These are phyloP conservation scores for Eutrema heterophyllum DNA, from an alignment of 345 rosid species.

Conservation along the genomic window DNA sequence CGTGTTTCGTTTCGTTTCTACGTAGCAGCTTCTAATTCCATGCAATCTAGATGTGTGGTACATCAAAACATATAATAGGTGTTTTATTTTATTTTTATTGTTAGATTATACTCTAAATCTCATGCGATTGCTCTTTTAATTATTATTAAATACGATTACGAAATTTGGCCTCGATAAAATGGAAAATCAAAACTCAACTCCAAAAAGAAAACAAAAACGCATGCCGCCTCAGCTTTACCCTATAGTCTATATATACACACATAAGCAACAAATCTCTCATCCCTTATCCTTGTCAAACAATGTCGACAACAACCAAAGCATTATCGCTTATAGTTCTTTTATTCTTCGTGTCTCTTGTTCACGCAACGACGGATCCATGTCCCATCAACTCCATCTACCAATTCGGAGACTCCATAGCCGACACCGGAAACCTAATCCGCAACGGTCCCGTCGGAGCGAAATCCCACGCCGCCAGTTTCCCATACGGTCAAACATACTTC, in stretches of 20 bases:
- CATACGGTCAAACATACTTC: slow-evolving; percentile 34
- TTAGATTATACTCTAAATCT: no score
- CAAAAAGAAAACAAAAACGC: background rate
- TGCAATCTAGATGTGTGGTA: no score
- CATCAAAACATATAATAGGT: no score
- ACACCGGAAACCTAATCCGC: slow-evolving; percentile 30
- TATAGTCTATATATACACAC: background rate
- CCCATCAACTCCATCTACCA: slow-evolving; percentile 18
- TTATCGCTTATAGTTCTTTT: slow-evolving; percentile 4
- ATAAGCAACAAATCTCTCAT: background rate
- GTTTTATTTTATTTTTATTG: no score
- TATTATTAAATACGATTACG: no score
- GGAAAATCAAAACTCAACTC: background rate
- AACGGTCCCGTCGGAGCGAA: slow-evolving; percentile 1
- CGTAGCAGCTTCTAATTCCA: no score
- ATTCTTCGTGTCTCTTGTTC: background rate
- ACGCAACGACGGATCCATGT: background rate
- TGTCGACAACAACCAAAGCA: slow-evolving; percentile 7
- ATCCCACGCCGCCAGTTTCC: slow-evolving; percentile 9
- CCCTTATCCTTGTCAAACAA: background rate
- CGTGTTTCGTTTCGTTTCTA: no score
- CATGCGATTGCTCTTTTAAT: no score
- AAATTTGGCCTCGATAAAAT: background rate
- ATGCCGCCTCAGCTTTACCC: background rate
- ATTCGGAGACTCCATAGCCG: slow-evolving; percentile 28